Conservation (phyloP, 495 filamentous ascomycete species). For the Talaromyces stipitatus region DNA sequence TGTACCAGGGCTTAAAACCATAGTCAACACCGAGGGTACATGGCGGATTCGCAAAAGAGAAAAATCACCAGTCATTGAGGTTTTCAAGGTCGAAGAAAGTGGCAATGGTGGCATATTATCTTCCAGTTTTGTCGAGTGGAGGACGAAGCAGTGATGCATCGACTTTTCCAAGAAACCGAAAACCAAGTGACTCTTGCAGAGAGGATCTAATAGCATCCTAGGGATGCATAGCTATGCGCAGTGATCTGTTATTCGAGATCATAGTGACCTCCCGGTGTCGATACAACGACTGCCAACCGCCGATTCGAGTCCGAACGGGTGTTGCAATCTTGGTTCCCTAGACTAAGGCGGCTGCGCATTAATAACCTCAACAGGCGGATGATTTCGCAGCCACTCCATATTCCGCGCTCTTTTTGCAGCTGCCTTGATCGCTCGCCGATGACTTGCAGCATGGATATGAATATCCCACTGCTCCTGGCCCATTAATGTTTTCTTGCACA, state of each 20-base stretch:
- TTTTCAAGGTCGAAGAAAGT: conserved; percentile 62
- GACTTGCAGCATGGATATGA: conserved; percentile 63
- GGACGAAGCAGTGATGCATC: conserved; percentile 23
- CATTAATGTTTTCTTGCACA: conserved; percentile 61
- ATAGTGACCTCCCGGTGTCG: too few relatives aligned
- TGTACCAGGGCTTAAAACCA: conserved; percentile 55
- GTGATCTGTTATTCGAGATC: too few relatives aligned
- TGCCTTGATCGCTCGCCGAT: conserved; percentile 40
- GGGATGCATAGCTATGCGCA: not conserved
- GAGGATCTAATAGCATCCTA: not conserved
- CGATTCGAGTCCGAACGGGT: not conserved
- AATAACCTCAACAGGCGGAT: not conserved
- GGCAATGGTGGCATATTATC: conserved; percentile 74
- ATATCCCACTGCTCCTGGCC: conserved; percentile 67
- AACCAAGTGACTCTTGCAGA: not conserved
- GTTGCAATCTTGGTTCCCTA: not conserved
- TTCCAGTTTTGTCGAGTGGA: conserved; percentile 67
- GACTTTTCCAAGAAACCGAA: not conserved
- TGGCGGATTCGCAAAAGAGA: conserved; percentile 69
- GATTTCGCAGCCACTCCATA: conserved; percentile 22
- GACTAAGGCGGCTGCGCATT: not conserved
- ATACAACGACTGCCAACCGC: too few relatives aligned
- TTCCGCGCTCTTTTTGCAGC: conserved; percentile 22
- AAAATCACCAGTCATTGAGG: conserved; percentile 52
- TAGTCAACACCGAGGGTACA: conserved; percentile 62